These are phyloP conservation scores for Plenodomus lindquistii DNA, from an alignment of 2,329 filamentous ascomycete genomes.

Conservation along the genomic window DNA sequence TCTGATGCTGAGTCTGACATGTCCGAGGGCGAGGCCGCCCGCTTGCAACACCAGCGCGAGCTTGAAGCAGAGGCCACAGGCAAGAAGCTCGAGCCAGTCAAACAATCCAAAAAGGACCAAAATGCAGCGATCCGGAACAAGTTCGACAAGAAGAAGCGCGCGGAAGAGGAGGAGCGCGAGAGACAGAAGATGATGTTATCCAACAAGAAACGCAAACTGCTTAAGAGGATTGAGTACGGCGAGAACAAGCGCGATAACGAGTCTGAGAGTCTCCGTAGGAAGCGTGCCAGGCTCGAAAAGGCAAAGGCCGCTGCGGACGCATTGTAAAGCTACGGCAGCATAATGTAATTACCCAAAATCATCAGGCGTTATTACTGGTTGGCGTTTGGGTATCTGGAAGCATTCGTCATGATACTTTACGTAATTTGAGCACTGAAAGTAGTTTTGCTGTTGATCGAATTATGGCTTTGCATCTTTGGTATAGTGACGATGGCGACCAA, in stretches of 20 bases:
- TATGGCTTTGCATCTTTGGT: not conserved
- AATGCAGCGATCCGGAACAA: constrained; percentile 71
- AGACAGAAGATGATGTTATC: constrained; percentile 97
- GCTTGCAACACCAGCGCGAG: constrained; percentile 79
- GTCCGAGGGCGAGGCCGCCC: constrained; percentile 61
- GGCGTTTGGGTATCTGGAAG: not conserved
- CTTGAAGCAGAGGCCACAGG: constrained; percentile 90
- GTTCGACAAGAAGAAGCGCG: constrained; percentile 61
- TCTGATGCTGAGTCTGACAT: constrained; percentile 52
- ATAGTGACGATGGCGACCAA: not conserved
- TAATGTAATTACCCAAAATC: not conserved
- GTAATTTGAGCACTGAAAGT: not conserved
- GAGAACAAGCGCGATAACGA: constrained; percentile 93
- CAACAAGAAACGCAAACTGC: constrained; percentile 95
- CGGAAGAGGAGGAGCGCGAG: constrained; percentile 85
- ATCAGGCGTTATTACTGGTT: not conserved
- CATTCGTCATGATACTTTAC: not conserved
- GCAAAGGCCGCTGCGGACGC: constrained; percentile 38
- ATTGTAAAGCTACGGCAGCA: constrained; percentile 10
- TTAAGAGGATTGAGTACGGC: constrained; percentile 96
- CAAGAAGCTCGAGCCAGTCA: constrained; percentile 47
- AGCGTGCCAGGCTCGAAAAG: constrained; percentile 88
- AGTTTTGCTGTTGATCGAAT: not conserved
- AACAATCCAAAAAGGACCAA: constrained; percentile 56
- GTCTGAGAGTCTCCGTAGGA: constrained; percentile 81